Percentiles rank a stretch among this genome's conserved stretches.
Evolutionary conservation across 2,329 filamentous ascomycete species (phyloP).

Genomic region (Nigrograna mackinnonii): DNA sequence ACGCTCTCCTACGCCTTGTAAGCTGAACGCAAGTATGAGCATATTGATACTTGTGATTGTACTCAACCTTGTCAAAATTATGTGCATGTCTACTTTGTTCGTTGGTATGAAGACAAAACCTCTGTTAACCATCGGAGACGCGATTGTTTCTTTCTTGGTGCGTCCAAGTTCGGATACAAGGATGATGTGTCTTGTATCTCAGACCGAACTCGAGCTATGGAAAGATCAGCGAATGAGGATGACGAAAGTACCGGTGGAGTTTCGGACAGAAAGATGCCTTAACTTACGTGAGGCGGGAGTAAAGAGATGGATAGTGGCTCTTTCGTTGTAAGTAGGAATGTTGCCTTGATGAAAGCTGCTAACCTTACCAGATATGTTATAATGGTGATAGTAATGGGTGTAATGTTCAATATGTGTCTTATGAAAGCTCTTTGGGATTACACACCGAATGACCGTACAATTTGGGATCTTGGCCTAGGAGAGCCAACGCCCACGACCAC

Average conservation of each 20-base stretch:
- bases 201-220: not conserved
- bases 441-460: not conserved
- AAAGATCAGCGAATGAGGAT: not conserved
- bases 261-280: not conserved
- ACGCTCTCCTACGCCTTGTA: not conserved
- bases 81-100: not conserved
- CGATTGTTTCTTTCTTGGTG: not conserved
- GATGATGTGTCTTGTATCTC: not conserved
- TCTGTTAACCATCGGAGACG: not conserved
- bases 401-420: too few relatives aligned
- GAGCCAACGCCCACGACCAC: not conserved
- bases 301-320: not conserved
- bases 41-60: not conserved
- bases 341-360: too few relatives aligned
- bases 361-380: too few relatives aligned
- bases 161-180: not conserved
- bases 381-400: too few relatives aligned
- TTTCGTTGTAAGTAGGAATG: not conserved
- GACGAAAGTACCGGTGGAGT: not conserved
- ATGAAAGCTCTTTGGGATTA: too few relatives aligned
- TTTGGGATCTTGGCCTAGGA: not conserved
- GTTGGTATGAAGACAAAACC: not conserved
- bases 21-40: not conserved
- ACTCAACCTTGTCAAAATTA: not conserved
- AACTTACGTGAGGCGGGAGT: not conserved